Base-by-base conservation (phyloP, 768 basidiomycete genomes). In the Goffeauzyma gilvescens region DNA sequence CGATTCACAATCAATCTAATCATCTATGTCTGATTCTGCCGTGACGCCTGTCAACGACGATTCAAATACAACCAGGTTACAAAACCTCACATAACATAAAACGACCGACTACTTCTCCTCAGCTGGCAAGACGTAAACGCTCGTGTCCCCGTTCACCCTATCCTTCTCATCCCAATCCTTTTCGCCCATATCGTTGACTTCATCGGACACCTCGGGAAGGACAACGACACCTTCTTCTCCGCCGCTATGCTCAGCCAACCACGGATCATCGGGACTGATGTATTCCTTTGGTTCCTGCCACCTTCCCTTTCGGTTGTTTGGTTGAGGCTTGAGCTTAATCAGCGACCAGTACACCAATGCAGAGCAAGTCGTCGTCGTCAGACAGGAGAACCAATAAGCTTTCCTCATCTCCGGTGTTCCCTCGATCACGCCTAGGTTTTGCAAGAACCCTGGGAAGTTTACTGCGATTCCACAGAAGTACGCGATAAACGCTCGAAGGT, bases 391-490 rank as follows among this genome's bases (percentile, higher is more conserved):
- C 17, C 22, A 38, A 23, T 38, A 38, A 23, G 37, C 13, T 18
- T 38, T 18, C 17, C 37, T 17, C n/a, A n/a, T n/a, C n/a, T n/a
- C n/a, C n/a, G n/a, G n/a, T n/a, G 37, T 38, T 12, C 17, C 22
- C 9, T 18, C 13, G 22, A 38, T 38, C 7, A 24, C 37, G 6
- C 17, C 13, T 10, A 38, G 17, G 22, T 38, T 38, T 20, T 38
- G 37, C 12, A 38, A 23, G 37, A 38, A 38, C 18, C 37, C 37
- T 17, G 37, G 18, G 24, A 38, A 38, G 37, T 38, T 38, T 23
- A 21, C 18, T 38, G 37, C 53, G n/a, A 46, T 50, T 23, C 53
- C 53, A 17, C 48, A 44, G 26, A 38, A 23, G 22, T 54, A 54
- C 0, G 50, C 53, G 12, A 43, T 42, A 12, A 52, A 26, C 4